Base-by-base conservation (phyloP, 768 basidiomycete species). In the Suillus hirtellus region DNA sequence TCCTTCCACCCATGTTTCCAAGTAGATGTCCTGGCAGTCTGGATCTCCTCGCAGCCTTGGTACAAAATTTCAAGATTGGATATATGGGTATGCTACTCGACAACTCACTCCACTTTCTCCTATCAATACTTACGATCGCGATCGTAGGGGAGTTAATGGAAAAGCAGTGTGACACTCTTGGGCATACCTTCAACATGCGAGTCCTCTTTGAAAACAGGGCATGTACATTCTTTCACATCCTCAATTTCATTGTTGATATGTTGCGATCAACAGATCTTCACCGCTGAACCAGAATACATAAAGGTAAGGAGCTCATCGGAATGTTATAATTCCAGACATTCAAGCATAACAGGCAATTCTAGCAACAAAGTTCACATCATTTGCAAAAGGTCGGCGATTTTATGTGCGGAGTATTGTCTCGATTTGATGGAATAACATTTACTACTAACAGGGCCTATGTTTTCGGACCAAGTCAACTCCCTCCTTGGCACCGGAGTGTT, bases 21-120 rank as follows among this genome's bases (percentile, higher is more conserved):
- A 82, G 81, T 0, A 79, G 72, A 46, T 74, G 65, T 69, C 72
- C 78, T 7, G 84, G 82, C 31, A 83, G 80, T 63, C n/a, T 82
- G 4, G 85, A 86, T 64, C 66, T 84, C 17, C 68, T 85, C 31
- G 64, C 66, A n/a, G 62, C 37, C 15, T 70, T 84, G 74, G 71
- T 77, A 59, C 65, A 75, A 58, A 76, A 79, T 38, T 79, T 78
- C 60, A 71, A 73, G 3, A 67, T 69, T 46, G 86, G 85, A 1
- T 86, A 87, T 71, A 78, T 79, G 21, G 83, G 86, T 81, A 64
- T 8, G 79, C 12, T 1, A 21, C 24, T 27, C 46, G 4, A n/a
- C 59, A 31, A 31, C 5, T 31, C 27, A 14, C 58, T 10, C 27
- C 27, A 15, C 15, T 40, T 27, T 58, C 38, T 14, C 9, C 38